Base-by-base conservation (phyloP, 1,284 basidiomycete genomes). In the Athelia sp. region DNA sequence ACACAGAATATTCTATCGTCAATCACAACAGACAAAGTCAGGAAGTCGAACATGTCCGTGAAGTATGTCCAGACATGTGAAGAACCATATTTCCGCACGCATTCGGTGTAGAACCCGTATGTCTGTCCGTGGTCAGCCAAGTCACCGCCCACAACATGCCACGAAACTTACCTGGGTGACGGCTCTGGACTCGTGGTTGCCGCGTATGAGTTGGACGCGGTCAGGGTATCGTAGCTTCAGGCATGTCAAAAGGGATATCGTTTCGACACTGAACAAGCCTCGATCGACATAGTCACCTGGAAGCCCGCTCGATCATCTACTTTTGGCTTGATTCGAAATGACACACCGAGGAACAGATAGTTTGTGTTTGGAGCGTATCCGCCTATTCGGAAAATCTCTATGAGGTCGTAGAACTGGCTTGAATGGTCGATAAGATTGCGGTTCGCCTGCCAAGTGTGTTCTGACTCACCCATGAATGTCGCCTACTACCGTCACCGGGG, bases 31-130 rank as follows among this genome's bases (percentile, higher is more conserved):
- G 91, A 94, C 46, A 99, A 76, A 6, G 97, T 99, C 56, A 99
- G 72, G 70, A 96, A 99, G 76, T 99, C 97, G 69, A 99, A 99
- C 97, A 99, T 98, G 73, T 99, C 97, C 53, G 97, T 99, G 64
- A 99, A 99, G 69, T 98, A 98, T 34, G 93, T 95, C 97, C 97
- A 99, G 35, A 98, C 96, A 59, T 92, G 90, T 22, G 94, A 85
- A 2, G 90, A 88, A 51, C 95, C 96, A 63, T 99, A 99, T 73
- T 99, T 99, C 46, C 96, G 82, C 38, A 94, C 86, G 63, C 97
- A 99, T 77, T 99, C 97, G 29, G 93, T 90, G 70, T 99, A 99
- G 74, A 99, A 99, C 14, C 97, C 97, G 65, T 99, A 99, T 17
- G 94, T 97, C 93, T 99, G 68, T 48, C 43, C 49, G 51, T 29